Percentiles rank a stretch among this genome's conserved stretches.
These are phyloP conservation scores for Secale cereale DNA, from an alignment of 176 grass and related monocot genomes.

Conservation along the genomic window DNA sequence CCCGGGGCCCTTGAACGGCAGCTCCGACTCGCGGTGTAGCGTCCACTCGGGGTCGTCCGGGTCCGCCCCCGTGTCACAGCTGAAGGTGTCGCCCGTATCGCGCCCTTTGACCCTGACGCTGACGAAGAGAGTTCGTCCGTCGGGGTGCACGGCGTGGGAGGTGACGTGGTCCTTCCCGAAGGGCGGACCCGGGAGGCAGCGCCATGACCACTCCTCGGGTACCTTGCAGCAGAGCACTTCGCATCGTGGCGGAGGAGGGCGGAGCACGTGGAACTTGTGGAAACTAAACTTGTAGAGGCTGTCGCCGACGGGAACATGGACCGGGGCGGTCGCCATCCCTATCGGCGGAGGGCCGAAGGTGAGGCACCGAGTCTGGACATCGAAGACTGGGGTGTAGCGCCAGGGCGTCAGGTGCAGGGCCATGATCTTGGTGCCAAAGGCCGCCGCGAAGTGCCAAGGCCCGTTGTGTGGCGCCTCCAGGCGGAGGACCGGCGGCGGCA, in stretches of 20 bases:
- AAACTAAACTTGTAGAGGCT: background rate
- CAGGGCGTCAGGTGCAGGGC: background rate
- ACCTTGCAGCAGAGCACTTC: background rate
- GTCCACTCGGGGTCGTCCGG: background rate
- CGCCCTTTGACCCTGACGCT: background rate
- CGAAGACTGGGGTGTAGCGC: background rate
- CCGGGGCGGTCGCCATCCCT: background rate
- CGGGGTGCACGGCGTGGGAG: background rate
- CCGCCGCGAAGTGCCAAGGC: background rate
- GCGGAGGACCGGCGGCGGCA: background rate
- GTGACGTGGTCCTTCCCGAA: background rate
- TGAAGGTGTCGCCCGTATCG: background rate
- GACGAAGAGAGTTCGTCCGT: background rate
- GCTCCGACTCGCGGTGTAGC: background rate
- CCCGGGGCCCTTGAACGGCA: background rate
- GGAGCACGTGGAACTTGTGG: background rate
- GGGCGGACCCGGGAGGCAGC: background rate
- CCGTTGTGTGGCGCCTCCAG: background rate
- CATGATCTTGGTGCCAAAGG: slow-evolving; percentile 2
- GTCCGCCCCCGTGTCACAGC: background rate
- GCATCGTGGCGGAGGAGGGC: background rate
- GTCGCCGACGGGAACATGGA: background rate
- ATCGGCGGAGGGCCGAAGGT: background rate
- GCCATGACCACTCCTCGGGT: background rate
- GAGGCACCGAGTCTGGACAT: background rate